phyloP scores from a whole-genome alignment of 495 filamentous ascomycete genomes.

The Corynascus novoguineensis region DNA sequence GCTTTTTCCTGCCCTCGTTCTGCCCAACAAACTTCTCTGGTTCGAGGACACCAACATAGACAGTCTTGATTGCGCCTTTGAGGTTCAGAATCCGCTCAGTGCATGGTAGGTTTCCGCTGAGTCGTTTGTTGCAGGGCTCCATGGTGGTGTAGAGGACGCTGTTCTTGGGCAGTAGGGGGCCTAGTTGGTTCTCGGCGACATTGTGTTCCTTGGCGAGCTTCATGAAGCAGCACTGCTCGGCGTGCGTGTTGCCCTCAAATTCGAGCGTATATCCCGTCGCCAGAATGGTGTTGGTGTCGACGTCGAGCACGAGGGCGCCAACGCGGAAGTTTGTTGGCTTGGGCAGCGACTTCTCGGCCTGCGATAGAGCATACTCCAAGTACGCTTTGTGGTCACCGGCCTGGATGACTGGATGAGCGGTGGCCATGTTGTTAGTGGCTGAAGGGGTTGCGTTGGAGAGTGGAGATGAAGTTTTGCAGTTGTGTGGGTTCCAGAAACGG shows the following conservation, averaged over 20 bases:
- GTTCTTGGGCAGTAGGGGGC: conserved; percentile 34
- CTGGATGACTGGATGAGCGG: neutral
- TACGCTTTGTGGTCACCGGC: conserved; percentile 47
- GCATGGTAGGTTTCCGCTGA: conserved; percentile 67
- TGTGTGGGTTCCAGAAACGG: too few relatives aligned
- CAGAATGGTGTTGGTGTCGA: conserved; percentile 51
- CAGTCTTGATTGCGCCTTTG: conserved; percentile 51
- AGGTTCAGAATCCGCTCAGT: conserved; percentile 62
- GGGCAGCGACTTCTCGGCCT: conserved; percentile 63
- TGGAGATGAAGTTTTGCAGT: too few relatives aligned
- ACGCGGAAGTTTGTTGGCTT: conserved; percentile 78
- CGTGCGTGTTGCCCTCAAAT: conserved; percentile 38
- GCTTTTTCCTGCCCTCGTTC: conserved; percentile 58
- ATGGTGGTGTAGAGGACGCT: conserved; percentile 74
- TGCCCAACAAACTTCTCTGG: conserved; percentile 68
- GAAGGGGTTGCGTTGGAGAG: neutral
- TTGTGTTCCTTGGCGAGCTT: conserved; percentile 39
- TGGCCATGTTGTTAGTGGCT: neutral
- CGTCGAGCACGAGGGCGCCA: conserved; percentile 65
- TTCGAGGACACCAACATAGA: conserved; percentile 74
- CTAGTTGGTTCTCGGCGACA: conserved; percentile 36
- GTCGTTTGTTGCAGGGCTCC: conserved; percentile 71
- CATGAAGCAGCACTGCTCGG: conserved; percentile 47
- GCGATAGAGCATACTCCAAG: conserved; percentile 59
- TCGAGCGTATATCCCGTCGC: conserved; percentile 77